Evolutionary conservation across 768 basidiomycete species (phyloP).

Genomic region (Leucosporidium creatinivorum): DNA sequence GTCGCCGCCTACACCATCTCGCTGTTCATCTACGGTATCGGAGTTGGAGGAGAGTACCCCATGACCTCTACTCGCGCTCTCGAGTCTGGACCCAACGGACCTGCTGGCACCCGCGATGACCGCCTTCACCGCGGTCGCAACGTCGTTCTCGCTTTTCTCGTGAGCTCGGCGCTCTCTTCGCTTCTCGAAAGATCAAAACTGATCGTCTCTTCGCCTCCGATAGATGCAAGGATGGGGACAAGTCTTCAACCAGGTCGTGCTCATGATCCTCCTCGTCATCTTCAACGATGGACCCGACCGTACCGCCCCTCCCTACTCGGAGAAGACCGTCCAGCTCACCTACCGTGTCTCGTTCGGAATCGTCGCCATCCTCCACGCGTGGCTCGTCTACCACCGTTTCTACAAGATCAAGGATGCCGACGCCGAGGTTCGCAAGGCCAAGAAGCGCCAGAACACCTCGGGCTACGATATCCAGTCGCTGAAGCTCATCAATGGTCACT

Average conservation of each 20-base stretch:
- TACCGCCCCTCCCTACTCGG: constrained; percentile 37
- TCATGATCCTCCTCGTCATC: constrained; percentile 44
- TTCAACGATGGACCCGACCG: constrained; percentile 40
- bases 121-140: constrained; percentile 45
- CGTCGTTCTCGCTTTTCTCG: constrained; percentile 45
- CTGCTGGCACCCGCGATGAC: constrained; percentile 41
- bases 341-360: constrained; percentile 46
- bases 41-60: constrained; percentile 40
- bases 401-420: constrained; percentile 37
- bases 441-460: constrained; percentile 42
- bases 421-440: constrained; percentile 38
- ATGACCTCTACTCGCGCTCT: constrained; percentile 45
- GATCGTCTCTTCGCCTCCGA: not conserved
- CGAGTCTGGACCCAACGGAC: constrained; percentile 38
- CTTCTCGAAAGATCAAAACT: not conserved
- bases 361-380: constrained; percentile 44
- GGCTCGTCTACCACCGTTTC: constrained; percentile 46
- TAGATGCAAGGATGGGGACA: constrained; percentile 11
- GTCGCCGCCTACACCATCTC: constrained; percentile 43
- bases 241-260: constrained; percentile 38
- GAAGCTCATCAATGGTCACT: constrained; percentile 42
- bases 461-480: constrained; percentile 45
- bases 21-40: constrained; percentile 44
- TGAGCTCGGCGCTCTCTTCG: constrained; percentile 28
- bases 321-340: constrained; percentile 42